Evolutionary conservation across 1,284 basidiomycete genomes (phyloP), one percentile per base, ranked within the genome.

Genomic region (Irpex sp.): DNA sequence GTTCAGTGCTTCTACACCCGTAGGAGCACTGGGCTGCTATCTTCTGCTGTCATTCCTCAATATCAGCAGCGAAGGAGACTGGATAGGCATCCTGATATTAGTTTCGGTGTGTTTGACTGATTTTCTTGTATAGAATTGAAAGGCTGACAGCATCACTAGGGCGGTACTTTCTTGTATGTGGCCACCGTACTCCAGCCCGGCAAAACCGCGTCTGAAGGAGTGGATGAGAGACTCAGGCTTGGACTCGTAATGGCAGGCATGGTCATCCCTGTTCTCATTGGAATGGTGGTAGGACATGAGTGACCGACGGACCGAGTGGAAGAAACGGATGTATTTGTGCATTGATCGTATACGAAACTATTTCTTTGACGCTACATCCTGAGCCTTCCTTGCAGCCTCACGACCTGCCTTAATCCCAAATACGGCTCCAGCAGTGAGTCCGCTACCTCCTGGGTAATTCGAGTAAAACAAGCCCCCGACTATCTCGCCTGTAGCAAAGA

Each of bases 111-210:
- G 88, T 70, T 44, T 13, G 19, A 49, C 57, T 38, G 40, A 34
- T 15, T 13, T 65, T 49, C 58, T 15, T 31, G n/a, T 40, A 52
- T 62, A 47, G 7, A 58, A 55, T 47, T 51, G 44, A 26, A 58
- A 58, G 65, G 6, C 51, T 58, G n/a, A 37, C 68, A 34, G 5
- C 6, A 34, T 4, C 31, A 51, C n/a, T 66, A 95, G 94, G 96
- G 94, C 47, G 96, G 96, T 13, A 95, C 94, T 1, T 98, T 98
- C 76, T 79, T 98, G 36, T 98, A 96, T 73, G 96, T 98, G 38
- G 95, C 96, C 0, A 96, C 96, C 2, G 91, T 95, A 40, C 81
- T 96, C 26, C 92, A 94, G 72, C 87, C 91, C 13, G 80, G 79
- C 13, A 77, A 78, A 57, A 73, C 78, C 8, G 69, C 78, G 21